Base-by-base conservation (phyloP, 768 basidiomycete genomes). In the Calocybe gangraenosa region DNA sequence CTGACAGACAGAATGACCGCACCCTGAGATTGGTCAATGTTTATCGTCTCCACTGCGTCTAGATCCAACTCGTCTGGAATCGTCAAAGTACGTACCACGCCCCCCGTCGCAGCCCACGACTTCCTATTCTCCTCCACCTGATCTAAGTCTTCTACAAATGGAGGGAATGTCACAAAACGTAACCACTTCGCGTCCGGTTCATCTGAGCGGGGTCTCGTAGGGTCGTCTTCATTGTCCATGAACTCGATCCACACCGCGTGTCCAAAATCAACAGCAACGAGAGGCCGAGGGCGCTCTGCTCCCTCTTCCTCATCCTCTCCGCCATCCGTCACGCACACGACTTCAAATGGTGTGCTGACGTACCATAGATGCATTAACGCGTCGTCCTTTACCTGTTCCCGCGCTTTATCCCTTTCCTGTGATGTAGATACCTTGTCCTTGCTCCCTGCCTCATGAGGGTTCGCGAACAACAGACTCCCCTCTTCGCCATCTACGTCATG, bases 171-270 rank as follows among this genome's bases (percentile, higher is more conserved):
- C 28, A 85, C 84, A 55, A 85, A 85, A n/a, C 80, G 67, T 30
- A 86, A 62, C 46, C 78, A 71, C 52, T 80, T 85, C 14, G 65
- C 63, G 1, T 71, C 71, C 17, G 57, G 40, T 7, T 67, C 65
- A 20, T 45, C 47, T 33, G 46, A 32, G 11, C 48, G 44, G 42
- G 46, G 47, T 17, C 42, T 44, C 46, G 32, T 37, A 15, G 48
- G 42, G 17, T 60, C 60, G 11, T 62, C 57, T n/a, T 63, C 63
- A 40, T 46, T 65, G 53, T 63, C 68, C 51, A 52, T 57, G 54
- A 81, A 79, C 56, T 87, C 84, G 37, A 93, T 79, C 78, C 89
- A 87, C 28, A 89, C 84, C 14, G 91, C 86, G 55, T 92, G 89
- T 33, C 88, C 87, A 65, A 93, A 94, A 58, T 93, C 81, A 6